These are phyloP conservation scores for Cinnamomum micranthum DNA, from an alignment of 164 flowering plant genomes.

Conservation along the genomic window DNA sequence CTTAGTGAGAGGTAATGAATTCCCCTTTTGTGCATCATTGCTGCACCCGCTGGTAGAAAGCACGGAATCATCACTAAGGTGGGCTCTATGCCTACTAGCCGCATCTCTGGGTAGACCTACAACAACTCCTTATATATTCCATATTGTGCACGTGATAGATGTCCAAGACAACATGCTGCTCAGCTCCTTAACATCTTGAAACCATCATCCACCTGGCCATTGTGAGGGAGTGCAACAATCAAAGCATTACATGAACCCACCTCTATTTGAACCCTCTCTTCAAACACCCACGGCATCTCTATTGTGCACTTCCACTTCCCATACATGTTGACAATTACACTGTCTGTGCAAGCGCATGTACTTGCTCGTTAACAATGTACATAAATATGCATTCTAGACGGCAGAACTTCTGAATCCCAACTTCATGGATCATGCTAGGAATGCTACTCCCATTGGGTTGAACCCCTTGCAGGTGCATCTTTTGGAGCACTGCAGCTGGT, in stretches of 20 bases:
- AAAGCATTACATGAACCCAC: constrained; percentile 63
- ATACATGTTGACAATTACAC: constrained; percentile 70
- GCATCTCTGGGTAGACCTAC: constrained; percentile 75
- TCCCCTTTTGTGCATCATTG: constrained; percentile 69
- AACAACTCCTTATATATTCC: constrained; percentile 70
- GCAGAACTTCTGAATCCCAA: constrained; percentile 50
- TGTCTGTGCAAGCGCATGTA: constrained; percentile 45
- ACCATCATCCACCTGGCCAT: constrained; percentile 54
- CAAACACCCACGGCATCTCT: constrained; percentile 50
- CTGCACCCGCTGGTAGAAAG: constrained; percentile 72
- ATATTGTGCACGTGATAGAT: constrained; percentile 69
- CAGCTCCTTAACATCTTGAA: constrained; percentile 39
- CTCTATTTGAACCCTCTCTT: constrained; percentile 43
- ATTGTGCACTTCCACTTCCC: constrained; percentile 47
- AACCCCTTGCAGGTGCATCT: constrained; percentile 50
- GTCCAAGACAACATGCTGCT: constrained; percentile 80
- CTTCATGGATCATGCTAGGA: constrained; percentile 57
- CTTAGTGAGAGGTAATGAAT: constrained; percentile 64
- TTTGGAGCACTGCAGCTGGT: constrained; percentile 35
- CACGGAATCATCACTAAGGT: constrained; percentile 73
- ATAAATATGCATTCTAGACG: constrained; percentile 54
- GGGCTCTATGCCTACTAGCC: constrained; percentile 52
- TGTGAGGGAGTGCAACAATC: constrained; percentile 58
- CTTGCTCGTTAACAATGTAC: constrained; percentile 46
- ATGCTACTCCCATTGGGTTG: constrained; percentile 44